Evolutionary conservation across 129 eudicot species (phyloP).

Genomic region (Centaurea solstitialis): DNA sequence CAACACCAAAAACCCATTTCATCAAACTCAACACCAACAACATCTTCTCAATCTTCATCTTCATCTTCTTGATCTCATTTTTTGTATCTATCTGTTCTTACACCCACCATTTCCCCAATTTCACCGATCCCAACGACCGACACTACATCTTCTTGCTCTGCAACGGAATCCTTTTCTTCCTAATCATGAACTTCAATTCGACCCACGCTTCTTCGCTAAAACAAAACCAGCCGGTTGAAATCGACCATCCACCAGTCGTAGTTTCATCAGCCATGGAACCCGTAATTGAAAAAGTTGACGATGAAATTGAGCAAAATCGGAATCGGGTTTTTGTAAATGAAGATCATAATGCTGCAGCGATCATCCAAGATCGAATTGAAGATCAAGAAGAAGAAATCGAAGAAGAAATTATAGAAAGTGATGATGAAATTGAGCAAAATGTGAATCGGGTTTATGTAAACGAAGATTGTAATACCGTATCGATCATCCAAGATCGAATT

Average conservation of each 20-base stretch:
- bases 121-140: slow-evolving; percentile 42
- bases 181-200: slow-evolving; percentile 42
- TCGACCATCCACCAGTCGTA: background rate
- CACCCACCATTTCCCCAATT: slow-evolving; percentile 5
- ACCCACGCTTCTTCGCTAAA: slow-evolving; percentile 14
- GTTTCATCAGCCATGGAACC: background rate
- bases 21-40: too few species aligned
- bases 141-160: slow-evolving; percentile 67
- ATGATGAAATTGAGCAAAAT: background rate
- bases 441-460: too few species aligned
- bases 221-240: background rate
- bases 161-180: slow-evolving; percentile 53
- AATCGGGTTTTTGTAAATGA: background rate
- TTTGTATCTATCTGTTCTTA: too few species aligned
- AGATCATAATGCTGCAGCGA: background rate
- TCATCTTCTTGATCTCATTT: too few species aligned
- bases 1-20: too few species aligned
- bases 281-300: background rate
- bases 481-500: background rate
- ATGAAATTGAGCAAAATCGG: background rate
- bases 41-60: too few species aligned
- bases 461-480: background rate
- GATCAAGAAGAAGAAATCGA: background rate
- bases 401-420: too few species aligned
- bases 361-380: background rate